Evolutionary conservation across 176 grass and related monocot genomes (phyloP).

Genomic region (Carex cristatella): DNA sequence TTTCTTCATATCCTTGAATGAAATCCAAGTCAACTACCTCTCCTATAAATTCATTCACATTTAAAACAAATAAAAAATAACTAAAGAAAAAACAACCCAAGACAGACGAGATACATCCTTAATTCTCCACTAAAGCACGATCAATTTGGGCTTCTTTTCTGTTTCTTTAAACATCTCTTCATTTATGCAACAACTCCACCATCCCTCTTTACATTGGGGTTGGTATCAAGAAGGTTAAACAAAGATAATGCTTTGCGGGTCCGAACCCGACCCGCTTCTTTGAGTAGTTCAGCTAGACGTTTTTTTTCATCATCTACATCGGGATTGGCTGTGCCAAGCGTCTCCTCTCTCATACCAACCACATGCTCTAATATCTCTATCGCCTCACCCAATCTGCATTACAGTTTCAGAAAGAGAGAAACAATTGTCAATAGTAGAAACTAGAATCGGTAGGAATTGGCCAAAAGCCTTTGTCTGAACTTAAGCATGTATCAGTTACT

Average conservation of each 20-base stretch:
- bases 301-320: slow-evolving; percentile 90
- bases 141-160: slow-evolving; percentile 1
- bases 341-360: slow-evolving; percentile 89
- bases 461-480: not conserved
- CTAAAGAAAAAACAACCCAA: slow-evolving; percentile 8
- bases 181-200: slow-evolving; percentile 35
- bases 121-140: not conserved
- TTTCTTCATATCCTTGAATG: slow-evolving; percentile 18
- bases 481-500: not conserved
- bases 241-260: slow-evolving; percentile 75
- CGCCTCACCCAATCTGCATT: slow-evolving; percentile 72
- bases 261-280: slow-evolving; percentile 85
- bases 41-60: slow-evolving; percentile 27
- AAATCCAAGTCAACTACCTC: slow-evolving; percentile 17
- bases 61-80: slow-evolving; percentile 15
- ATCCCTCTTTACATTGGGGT: slow-evolving; percentile 47
- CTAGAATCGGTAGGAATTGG: not conserved
- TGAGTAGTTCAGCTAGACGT: slow-evolving; percentile 69
- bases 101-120: not conserved
- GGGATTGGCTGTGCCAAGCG: slow-evolving; percentile 85
- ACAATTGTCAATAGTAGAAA: not conserved
- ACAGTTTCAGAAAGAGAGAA: not conserved
- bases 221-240: slow-evolving; percentile 73
- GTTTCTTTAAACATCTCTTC: not conserved
- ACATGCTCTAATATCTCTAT: slow-evolving; percentile 92